Evolutionary conservation across 2,329 filamentous ascomycete genomes (phyloP).

Genomic region (Plenodomus biglobosus): DNA sequence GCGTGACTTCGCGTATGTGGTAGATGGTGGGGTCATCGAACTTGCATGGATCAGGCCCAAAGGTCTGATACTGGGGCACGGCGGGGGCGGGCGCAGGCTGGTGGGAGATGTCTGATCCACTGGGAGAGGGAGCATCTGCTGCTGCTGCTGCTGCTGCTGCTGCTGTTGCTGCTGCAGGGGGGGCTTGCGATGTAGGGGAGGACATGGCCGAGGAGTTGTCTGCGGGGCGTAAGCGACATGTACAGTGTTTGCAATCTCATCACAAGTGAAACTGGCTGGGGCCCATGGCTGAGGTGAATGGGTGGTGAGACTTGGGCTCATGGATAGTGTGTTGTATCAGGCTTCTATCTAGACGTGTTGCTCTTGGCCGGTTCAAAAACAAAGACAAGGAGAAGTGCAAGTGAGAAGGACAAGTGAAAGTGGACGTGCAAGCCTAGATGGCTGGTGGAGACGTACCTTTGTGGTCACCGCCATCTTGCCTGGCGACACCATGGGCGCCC

Average conservation of each 20-base stretch:
- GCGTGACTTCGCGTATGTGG: constrained; percentile 75
- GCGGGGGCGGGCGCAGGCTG: constrained; percentile 63
- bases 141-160: constrained; percentile 59
- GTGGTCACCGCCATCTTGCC: constrained; percentile 65
- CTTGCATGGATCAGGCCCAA: constrained; percentile 88
- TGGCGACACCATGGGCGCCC: constrained; percentile 63
- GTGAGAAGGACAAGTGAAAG: background rate
- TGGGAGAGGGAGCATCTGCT: constrained; percentile 65
- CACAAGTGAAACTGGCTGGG: background rate
- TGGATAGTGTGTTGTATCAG: too few species aligned
- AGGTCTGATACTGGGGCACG: constrained; percentile 76
- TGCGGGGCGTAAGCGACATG: constrained; percentile 16
- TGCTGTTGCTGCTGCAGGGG: constrained; percentile 51
- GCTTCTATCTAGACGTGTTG: too few species aligned
- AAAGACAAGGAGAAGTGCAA: too few species aligned
- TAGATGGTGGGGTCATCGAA: constrained; percentile 92
- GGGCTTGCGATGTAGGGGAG: constrained; percentile 48
- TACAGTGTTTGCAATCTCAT: background rate
- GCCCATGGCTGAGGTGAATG: background rate
- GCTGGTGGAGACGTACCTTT: constrained; percentile 48
- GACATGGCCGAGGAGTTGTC: constrained; percentile 45
- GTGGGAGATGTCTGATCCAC: constrained; percentile 58
- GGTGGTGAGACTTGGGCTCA: background rate
- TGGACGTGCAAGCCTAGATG: background rate
- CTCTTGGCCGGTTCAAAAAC: too few species aligned